These are phyloP conservation scores for Leccinum obscurum DNA, from an alignment of 768 basidiomycete genomes.

Conservation along the genomic window DNA sequence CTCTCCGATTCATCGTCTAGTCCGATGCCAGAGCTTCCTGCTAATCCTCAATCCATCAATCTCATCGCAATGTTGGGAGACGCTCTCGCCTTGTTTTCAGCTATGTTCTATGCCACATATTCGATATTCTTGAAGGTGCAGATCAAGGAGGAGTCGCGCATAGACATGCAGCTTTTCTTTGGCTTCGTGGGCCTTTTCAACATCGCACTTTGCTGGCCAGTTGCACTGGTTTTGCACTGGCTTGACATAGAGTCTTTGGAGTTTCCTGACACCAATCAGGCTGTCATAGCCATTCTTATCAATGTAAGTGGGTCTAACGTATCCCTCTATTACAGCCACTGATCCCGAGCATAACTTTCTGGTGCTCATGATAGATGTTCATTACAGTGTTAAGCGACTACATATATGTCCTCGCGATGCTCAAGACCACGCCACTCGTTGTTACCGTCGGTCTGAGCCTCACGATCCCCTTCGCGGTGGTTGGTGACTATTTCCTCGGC, in stretches of 20 bases:
- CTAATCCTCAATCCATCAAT: slow-evolving; percentile 17
- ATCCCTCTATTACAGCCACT: background rate
- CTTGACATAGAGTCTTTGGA: slow-evolving; percentile 74
- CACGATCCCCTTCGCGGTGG: slow-evolving; percentile 89
- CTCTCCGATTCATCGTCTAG: slow-evolving; percentile 65
- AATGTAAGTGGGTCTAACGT: slow-evolving; percentile 46
- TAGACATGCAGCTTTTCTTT: slow-evolving; percentile 94
- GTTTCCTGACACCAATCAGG: slow-evolving; percentile 54
- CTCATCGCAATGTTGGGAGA: slow-evolving; percentile 61
- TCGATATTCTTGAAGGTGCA: slow-evolving; percentile 87
- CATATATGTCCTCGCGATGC: slow-evolving; percentile 86
- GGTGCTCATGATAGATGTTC: slow-evolving; percentile 54
- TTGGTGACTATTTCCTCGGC: slow-evolving; percentile 73
- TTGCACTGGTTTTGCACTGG: slow-evolving; percentile 75
- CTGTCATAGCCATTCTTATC: slow-evolving; percentile 49
- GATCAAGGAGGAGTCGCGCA: slow-evolving; percentile 75
- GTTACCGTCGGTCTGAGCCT: slow-evolving; percentile 91
- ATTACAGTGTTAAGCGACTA: slow-evolving; percentile 87
- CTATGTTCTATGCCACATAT: slow-evolving; percentile 86
- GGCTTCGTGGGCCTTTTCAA: slow-evolving; percentile 93
- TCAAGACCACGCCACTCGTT: slow-evolving; percentile 93
- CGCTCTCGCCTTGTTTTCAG: slow-evolving; percentile 79
- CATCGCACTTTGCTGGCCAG: slow-evolving; percentile 70
- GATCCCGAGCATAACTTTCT: background rate
- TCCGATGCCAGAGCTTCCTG: slow-evolving; percentile 11